These are phyloP conservation scores for Dactylis glomerata DNA, from an alignment of 176 grass and related monocot species.

Conservation along the genomic window DNA sequence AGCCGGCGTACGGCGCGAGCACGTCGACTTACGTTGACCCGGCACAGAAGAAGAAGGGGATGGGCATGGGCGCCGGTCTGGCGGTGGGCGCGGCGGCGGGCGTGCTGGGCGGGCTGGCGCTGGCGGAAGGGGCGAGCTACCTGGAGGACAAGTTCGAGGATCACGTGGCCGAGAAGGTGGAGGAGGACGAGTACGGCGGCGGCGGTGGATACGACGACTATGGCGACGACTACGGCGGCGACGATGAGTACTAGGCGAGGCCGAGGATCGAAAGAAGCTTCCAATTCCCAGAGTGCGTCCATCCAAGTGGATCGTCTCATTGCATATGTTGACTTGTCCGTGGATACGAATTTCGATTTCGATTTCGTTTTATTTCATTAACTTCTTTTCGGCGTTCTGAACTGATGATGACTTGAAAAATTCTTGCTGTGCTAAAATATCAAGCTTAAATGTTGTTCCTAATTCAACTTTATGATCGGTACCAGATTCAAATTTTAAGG, in stretches of 20 bases:
- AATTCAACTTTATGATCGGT: too few species aligned
- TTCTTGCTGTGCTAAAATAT: too few species aligned
- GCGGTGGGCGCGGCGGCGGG: slow-evolving; percentile 60
- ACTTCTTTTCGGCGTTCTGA: background rate
- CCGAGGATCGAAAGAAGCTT: background rate
- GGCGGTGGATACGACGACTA: slow-evolving; percentile 31
- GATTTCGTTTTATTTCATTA: background rate
- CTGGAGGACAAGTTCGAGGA: slow-evolving; percentile 62
- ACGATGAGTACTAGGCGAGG: slow-evolving; percentile 23
- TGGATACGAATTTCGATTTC: background rate
- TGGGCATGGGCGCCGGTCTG: slow-evolving; percentile 54
- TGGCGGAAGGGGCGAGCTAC: slow-evolving; percentile 50
- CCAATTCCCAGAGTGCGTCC: background rate
- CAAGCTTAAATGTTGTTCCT: too few species aligned
- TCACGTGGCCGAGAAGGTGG: slow-evolving; percentile 45
- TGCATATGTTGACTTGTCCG: background rate
- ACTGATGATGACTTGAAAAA: background rate
- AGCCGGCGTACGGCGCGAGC: background rate
- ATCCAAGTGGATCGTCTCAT: too few species aligned
- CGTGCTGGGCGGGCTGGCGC: slow-evolving; percentile 51
- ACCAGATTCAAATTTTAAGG: too few species aligned
- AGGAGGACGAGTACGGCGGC: slow-evolving; percentile 33
- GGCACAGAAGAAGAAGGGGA: slow-evolving; percentile 27
- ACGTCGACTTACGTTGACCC: background rate
- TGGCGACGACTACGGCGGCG: slow-evolving; percentile 31